Conservation (phyloP, 202 grass and related monocot genomes). For the Saccharum hybrid region DNA sequence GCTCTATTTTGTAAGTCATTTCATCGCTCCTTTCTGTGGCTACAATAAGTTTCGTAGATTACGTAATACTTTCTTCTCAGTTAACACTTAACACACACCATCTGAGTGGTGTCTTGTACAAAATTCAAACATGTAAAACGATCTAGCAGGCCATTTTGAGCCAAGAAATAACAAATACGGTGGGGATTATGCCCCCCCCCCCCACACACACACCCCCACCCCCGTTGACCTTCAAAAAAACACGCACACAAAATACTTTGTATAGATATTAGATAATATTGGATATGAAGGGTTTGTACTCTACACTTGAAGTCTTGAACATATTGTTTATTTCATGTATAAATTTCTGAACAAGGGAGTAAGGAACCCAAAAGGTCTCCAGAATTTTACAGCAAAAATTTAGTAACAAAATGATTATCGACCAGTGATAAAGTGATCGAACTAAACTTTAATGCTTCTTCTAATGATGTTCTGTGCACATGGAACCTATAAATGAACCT, state of each 20-base stretch:
- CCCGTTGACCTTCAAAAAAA: background rate
- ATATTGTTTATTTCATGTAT: background rate
- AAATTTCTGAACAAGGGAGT: slow-evolving; percentile 4
- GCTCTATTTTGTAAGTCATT: slow-evolving; percentile 68
- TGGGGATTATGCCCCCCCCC: no score
- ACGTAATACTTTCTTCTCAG: background rate
- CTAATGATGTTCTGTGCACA: background rate
- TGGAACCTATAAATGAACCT: slow-evolving; percentile 9
- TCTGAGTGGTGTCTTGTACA: no score
- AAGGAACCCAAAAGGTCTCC: background rate
- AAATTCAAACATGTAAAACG: no score
- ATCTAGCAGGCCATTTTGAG: no score
- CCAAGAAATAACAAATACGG: no score
- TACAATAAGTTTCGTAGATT: background rate
- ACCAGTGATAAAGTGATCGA: background rate
- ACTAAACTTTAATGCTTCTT: slow-evolving; percentile 18
- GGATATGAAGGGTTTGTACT: background rate
- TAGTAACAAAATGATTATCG: slow-evolving; percentile 1
- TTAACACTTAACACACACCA: background rate
- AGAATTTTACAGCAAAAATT: background rate
- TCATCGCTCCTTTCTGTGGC: slow-evolving; percentile 13
- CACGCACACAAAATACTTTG: background rate
- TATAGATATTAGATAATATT: background rate
- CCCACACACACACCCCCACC: no score
- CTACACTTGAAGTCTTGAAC: background rate